Percentiles rank a stretch among this genome's conserved stretches.
Evolutionary conservation across 176 grass and related monocot species (phyloP).

Genomic region (Aechmea fasciata): DNA sequence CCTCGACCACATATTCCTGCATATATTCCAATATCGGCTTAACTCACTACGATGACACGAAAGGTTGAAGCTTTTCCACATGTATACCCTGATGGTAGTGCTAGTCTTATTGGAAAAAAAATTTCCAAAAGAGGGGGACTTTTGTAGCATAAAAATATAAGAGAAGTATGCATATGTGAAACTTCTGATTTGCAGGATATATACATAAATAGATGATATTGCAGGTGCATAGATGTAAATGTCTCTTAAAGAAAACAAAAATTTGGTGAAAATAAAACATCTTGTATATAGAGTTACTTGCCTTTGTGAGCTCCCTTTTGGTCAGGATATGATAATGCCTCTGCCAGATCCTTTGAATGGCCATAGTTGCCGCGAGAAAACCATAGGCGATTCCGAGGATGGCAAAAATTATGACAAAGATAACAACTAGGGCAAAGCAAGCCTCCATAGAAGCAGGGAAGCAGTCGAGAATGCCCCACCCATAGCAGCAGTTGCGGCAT

Average conservation of each 20-base stretch:
- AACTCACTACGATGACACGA: too few relatives aligned
- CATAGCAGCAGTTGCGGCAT: conserved; percentile 94
- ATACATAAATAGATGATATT: too few relatives aligned
- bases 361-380: conserved; percentile 81
- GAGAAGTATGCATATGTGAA: too few relatives aligned
- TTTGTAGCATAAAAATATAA: too few relatives aligned
- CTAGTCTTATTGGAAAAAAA: too few relatives aligned
- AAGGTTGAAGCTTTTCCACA: not conserved
- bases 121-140: too few relatives aligned
- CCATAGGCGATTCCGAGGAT: conserved; percentile 90
- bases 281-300: conserved; percentile 14
- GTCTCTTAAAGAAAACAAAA: not conserved
- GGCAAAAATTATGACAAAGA: conserved; percentile 80
- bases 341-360: conserved; percentile 94
- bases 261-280: not conserved
- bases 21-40: not conserved
- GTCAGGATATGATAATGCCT: conserved; percentile 95
- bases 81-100: not conserved
- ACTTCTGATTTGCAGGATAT: too few relatives aligned
- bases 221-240: not conserved
- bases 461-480: conserved; percentile 92
- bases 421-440: conserved; percentile 78
- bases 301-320: conserved; percentile 95
- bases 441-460: conserved; percentile 90
- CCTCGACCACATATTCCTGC: conserved; percentile 93